These are phyloP conservation scores for Yamadazyma tumulicola DNA, from an alignment of 805 yeast genomes.

Conservation along the genomic window DNA sequence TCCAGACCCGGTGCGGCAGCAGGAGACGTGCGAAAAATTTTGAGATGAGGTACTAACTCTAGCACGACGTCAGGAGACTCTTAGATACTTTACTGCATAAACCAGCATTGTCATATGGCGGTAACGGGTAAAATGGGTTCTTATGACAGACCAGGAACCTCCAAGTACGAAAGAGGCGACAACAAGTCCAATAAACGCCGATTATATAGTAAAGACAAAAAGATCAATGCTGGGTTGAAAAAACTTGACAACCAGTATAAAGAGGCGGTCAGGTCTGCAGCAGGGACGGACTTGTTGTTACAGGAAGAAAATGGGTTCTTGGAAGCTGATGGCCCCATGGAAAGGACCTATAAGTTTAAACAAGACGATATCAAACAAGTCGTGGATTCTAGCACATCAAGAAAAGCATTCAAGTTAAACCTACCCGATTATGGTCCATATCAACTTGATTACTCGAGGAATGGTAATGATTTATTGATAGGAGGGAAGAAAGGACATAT, in stretches of 20 bases:
- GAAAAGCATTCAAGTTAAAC: constrained; percentile 70
- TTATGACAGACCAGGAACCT: constrained; percentile 18
- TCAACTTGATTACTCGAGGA: constrained; percentile 71
- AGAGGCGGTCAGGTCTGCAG: constrained; percentile 79
- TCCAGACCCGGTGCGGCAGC: too few species aligned
- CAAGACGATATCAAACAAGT: constrained; percentile 74
- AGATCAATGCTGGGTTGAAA: constrained; percentile 61
- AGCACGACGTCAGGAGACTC: not conserved
- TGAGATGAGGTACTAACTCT: constrained; percentile 5
- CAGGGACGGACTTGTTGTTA: constrained; percentile 77
- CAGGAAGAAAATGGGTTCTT: constrained; percentile 83
- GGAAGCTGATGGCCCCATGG: constrained; percentile 93
- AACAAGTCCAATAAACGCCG: constrained; percentile 18
- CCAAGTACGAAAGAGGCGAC: constrained; percentile 27
- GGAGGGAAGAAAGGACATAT: constrained; percentile 94
- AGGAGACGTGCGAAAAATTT: constrained; percentile 6
- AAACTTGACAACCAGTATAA: constrained; percentile 68
- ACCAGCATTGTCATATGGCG: constrained; percentile 16
- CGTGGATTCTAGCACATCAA: constrained; percentile 74
- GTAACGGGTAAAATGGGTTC: constrained; percentile 19
- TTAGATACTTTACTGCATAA: not conserved
- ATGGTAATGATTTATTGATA: constrained; percentile 79
- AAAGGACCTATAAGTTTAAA: constrained; percentile 78
- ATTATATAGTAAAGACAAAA: constrained; percentile 49
- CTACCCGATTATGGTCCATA: constrained; percentile 86